These are phyloP conservation scores for Epichloe typhina DNA, from an alignment of 2,329 filamentous ascomycete species.

Conservation along the genomic window DNA sequence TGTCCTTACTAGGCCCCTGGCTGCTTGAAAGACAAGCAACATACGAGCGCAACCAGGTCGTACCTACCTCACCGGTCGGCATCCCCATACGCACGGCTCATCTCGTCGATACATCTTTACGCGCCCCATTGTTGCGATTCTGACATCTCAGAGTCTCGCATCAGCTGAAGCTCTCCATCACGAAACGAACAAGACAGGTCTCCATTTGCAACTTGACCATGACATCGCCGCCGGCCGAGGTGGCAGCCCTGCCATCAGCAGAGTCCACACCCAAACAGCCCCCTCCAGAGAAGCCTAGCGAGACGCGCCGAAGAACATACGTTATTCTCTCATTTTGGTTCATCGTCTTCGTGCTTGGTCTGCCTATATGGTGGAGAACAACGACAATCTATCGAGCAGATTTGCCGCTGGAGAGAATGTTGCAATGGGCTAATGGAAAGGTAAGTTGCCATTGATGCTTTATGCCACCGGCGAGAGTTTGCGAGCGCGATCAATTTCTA, in stretches of 20 bases:
- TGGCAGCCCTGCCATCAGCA: constrained; percentile 7
- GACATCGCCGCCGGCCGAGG: constrained; percentile 6
- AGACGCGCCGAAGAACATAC: constrained; percentile 53
- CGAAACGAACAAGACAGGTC: not conserved
- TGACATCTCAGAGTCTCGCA: not conserved
- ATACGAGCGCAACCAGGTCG: not conserved
- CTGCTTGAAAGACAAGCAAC: not conserved
- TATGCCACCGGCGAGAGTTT: not conserved
- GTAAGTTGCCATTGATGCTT: constrained; percentile 30
- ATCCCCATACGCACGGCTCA: not conserved
- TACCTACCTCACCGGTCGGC: not conserved
- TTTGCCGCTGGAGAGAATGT: constrained; percentile 73
- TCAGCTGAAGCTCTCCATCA: not conserved
- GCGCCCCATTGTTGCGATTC: not conserved
- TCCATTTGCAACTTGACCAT: not conserved
- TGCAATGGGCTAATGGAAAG: constrained; percentile 81
- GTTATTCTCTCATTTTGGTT: constrained; percentile 87
- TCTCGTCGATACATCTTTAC: not conserved
- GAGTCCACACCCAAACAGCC: constrained; percentile 27
- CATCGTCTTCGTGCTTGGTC: constrained; percentile 66
- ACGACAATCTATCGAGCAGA: constrained; percentile 83
- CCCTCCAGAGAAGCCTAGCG: constrained; percentile 64
- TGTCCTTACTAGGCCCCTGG: not conserved
- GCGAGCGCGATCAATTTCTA: not conserved
- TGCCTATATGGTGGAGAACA: constrained; percentile 94